Base-by-base conservation (phyloP, 805 yeast genomes). In the Tetrapisispora pingtungensis region DNA sequence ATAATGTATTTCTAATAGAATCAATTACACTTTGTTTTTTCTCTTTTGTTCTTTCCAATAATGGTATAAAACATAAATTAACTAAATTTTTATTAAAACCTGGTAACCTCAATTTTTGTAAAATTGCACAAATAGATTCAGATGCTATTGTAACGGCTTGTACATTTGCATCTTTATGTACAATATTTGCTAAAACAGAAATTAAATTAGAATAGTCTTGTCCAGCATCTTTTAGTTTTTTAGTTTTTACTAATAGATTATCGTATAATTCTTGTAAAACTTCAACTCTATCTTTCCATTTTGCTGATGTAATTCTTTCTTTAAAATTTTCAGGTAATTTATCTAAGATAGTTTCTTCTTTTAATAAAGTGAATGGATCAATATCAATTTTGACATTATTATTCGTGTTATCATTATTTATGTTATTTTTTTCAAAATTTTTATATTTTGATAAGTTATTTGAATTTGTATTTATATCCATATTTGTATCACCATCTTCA, bases 201-300 rank as follows among this genome's bases (percentile, higher is more conserved):
- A 80, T 64, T n/a, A 89, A 62, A 2, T 72, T 80, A 7, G 72
- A 50, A 61, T 81, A 87, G 58, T 89, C 94, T 43, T 69, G 84
- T 30, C 68, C 70, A 12, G 33, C 7, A 15, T 45, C 44, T n/a
- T 67, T 69, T 40, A 80, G 56, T 50, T 73, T 80, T 37, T 80
- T 68, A 1, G 77, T 77, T 36, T 81, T 78, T 19, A 68, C 65
- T 26, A 77, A 66, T 12, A 68, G 65, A 17, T 62, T 59, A 30
- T 69, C 72, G 46, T 54, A 47, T 10, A 73, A 58, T 49, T 79
- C 88, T 40, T 85, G 90, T 45, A 93, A 69, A 0, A 75, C 86
- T 52, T 85, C 96, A 46, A 84, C 87, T 49, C 98, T 73, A 42
- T 89, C 97, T 58, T 88, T 87, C 98, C 98, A 93, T 55, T 82